phyloP scores from a whole-genome alignment of 306 rosid species.

The Sophora flavescens region DNA sequence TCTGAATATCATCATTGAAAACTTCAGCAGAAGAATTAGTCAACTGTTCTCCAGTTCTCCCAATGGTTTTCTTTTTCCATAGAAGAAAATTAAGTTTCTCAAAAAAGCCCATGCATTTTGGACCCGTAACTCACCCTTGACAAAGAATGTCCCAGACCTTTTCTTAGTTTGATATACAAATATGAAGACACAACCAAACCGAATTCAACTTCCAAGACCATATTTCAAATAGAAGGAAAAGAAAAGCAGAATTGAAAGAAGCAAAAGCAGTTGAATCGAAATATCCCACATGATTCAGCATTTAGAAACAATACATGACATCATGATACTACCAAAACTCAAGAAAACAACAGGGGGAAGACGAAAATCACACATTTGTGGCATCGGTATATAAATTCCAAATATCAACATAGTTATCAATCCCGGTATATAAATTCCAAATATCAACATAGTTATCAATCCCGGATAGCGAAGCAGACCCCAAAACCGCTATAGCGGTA shows the following conservation, averaged over 20 bases:
- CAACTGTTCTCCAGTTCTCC: not conserved
- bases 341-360: not conserved
- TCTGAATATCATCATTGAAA: not conserved
- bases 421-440: conserved; percentile 3
- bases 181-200: not conserved
- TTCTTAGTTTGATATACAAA: not conserved
- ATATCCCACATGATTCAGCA: conserved; percentile 10
- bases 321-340: conserved; percentile 16
- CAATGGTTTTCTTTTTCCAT: not conserved
- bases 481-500: too few relatives aligned
- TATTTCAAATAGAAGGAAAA: not conserved
- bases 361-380: not conserved
- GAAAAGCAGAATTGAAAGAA: not conserved
- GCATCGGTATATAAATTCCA: conserved; percentile 15
- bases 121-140: conserved; percentile 19
- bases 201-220: conserved; percentile 14
- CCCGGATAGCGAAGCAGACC: too few relatives aligned
- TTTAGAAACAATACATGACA: not conserved
- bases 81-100: conserved; percentile 8
- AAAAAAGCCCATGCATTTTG: not conserved
- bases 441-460: not conserved
- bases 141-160: not conserved
- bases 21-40: not conserved
- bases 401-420: not conserved
- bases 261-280: not conserved